Evolutionary conservation across 1,284 basidiomycete species (phyloP), one percentile per base, ranked within the genome.

Genomic region (Moesziomyces sp.): DNA sequence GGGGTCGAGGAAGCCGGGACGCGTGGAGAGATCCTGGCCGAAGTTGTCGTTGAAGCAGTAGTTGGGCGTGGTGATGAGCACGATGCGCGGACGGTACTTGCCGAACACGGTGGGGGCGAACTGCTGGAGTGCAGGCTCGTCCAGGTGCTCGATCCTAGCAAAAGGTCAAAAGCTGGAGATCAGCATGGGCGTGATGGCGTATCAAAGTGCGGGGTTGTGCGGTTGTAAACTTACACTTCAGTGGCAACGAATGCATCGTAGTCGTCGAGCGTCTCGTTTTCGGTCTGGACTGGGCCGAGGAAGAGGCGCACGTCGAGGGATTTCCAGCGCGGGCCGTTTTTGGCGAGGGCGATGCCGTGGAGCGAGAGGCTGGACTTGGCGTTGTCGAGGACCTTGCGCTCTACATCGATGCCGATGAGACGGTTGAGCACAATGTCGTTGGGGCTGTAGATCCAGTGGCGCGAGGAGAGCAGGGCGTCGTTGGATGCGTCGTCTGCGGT

Each of bases 1-100:
- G 6, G 93, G 90, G 84, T 97, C 94, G 0, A 85, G 86, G 79
- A 86, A 91, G 0, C 92, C 69, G n/a, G 78, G 74, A 16, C 83
- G 80, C 3, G 72, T 74, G 46, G 26, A 53, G 48, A 74, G 67
- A 19, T 74, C 63, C 14, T 62, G 23, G 38, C 83, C 77, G 86
- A 96, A 97, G 46, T 93, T 91, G 19, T 88, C 88, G 78, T 97
- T 97, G 87, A 93, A 98, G 28, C 88, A 89, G 84, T 92, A 94
- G 16, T 92, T 93, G 0, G 94, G 94, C 0, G 95, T 97, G 0
- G 94, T 96, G 73, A 97, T 84, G 42, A 98, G 87, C 44, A 96
- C 86, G 51, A 92, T 80, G 40, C 88, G 87, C 1, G 95, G 94
- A 54, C 90, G 89, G 81, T 97, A 97, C 18, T 89, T 87, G 0